Evolutionary conservation across 371 early-diverging fungal species (phyloP), one percentile per base, ranked within the genome.

Genomic region (Apophysomyces trapeziformis): DNA sequence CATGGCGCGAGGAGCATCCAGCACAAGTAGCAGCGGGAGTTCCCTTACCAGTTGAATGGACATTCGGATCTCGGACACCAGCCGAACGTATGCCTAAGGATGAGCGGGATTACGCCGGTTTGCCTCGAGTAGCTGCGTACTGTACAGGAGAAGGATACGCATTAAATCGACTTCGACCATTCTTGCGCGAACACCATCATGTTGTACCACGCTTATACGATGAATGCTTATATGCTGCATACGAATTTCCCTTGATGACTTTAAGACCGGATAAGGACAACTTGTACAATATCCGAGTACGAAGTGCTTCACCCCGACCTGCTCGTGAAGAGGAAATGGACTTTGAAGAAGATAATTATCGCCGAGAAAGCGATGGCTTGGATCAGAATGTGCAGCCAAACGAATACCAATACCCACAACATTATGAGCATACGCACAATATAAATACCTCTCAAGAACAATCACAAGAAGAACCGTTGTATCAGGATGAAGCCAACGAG

Each of bases 41-140:
- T 9, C 72, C 71, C n/a, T 61, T 76, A 8, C 80, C 80, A 14
- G 67, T 74, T 3, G 80, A 79, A 62, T 73, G 73, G 72, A 74
- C 76, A 4, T 75, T 73, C 63, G 76, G 76, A 7, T 82, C 69
- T 58, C 80, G 71, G 62, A 86, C 79, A 54, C 79, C 87, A 69
- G 86, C 90, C 36, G 88, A 92, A 79, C 85, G 89, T 65, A 80
- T 91, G 72, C 85, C 86, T 60, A 82, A 82, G 47, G 76, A 89
- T 65, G 85, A 89, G 56, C 83, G 87, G 13, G 87, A 87, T 37
- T 38, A 72, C 5, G 70, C 79, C 8, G 74, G 74, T 37, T 75
- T 92, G 26, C 90, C 93, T 9, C 76, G 97, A 41, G 96, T 94
- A 13, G 94, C 96, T 2, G 95, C 96, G 0, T 97, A 96, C 67